A percentile compares a stretch with the other conserved stretches of the same genome.
Conservation (phyloP, 306 rosid species). For the Vachellia pachyceras region DNA sequence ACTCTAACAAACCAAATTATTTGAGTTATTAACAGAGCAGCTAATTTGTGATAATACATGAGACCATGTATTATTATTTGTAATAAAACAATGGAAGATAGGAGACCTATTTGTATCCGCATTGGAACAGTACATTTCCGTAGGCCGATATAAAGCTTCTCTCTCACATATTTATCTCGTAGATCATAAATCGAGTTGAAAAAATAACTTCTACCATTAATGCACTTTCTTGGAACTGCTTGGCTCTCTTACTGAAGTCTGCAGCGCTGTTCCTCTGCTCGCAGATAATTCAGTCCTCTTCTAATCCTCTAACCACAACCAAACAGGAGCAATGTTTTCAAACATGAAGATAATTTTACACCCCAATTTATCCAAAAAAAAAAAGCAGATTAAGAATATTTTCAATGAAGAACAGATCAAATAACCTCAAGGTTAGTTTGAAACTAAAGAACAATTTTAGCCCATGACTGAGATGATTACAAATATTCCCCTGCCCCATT, state of each 20-base stretch:
- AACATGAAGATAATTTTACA: background rate
- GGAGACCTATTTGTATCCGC: too few species aligned
- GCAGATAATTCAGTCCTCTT: conserved; percentile 71
- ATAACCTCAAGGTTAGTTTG: background rate
- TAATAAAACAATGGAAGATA: background rate
- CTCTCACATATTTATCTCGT: too few species aligned
- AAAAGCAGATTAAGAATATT: background rate
- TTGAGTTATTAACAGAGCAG: background rate
- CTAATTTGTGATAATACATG: background rate
- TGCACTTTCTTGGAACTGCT: conserved; percentile 29
- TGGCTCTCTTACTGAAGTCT: conserved; percentile 57
- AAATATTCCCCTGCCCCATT: background rate
- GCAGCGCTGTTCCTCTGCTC: conserved; percentile 73
- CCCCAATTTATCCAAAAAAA: background rate
- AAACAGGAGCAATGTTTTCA: background rate
- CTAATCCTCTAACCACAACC: conserved; percentile 67
- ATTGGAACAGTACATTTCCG: too few species aligned
- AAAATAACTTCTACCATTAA: too few species aligned
- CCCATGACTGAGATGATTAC: background rate
- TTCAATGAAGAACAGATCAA: background rate
- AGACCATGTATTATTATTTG: background rate
- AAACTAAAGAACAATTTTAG: background rate
- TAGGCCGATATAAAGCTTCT: too few species aligned
- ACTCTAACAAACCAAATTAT: background rate
- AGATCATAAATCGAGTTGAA: too few species aligned